Percentiles rank a stretch among this genome's conserved stretches.
phyloP scores from a whole-genome alignment of 2,329 filamentous ascomycete genomes.

The Coniosporium tulheliwenetii region DNA sequence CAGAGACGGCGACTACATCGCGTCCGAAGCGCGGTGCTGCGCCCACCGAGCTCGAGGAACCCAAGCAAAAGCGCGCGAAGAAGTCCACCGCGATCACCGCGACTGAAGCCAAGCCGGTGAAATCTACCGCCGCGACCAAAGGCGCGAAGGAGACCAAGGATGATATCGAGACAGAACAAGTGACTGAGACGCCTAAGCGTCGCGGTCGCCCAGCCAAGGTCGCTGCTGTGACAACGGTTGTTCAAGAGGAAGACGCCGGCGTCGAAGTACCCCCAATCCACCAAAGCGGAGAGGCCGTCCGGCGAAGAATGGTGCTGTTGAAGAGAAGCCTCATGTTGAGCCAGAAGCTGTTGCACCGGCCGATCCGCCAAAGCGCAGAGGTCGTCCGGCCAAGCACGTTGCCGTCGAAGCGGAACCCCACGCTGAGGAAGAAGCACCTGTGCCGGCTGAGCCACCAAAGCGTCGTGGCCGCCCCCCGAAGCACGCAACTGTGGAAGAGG shows the following conservation, averaged over 20 bases:
- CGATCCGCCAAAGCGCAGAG: not conserved
- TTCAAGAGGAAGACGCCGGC: too few relatives aligned
- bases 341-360: not conserved
- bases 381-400: not conserved
- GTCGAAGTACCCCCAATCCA: too few relatives aligned
- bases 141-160: slow-evolving; percentile 2
- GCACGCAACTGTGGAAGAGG: not conserved
- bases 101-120: not conserved
- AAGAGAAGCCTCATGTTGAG: not conserved
- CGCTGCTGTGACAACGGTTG: not conserved
- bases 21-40: slow-evolving; percentile 3
- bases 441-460: not conserved
- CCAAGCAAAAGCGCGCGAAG: slow-evolving; percentile 2
- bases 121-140: slow-evolving; percentile 4
- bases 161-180: not conserved
- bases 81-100: not conserved
- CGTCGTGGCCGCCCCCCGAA: not conserved
- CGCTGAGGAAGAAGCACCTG: not conserved
- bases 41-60: not conserved
- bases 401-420: not conserved
- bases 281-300: too few relatives aligned
- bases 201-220: not conserved
- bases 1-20: slow-evolving; percentile 9
- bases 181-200: not conserved
- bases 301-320: not conserved